Base-by-base conservation (phyloP, 1,284 basidiomycete genomes). In the Ustilago loliicola region DNA sequence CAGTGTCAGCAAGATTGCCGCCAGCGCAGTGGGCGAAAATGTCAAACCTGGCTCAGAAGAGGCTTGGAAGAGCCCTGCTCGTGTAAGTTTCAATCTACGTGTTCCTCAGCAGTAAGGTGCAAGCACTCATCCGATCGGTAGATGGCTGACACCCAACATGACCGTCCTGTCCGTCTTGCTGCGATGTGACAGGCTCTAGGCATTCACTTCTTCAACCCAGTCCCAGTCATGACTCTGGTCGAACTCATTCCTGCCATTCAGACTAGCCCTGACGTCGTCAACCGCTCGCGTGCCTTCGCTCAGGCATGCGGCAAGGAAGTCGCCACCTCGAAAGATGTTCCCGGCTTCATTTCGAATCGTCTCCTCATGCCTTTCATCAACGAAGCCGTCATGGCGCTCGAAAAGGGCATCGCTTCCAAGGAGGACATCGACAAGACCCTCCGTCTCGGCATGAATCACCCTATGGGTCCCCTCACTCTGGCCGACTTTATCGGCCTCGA, bases 371-470 rank as follows among this genome's bases (percentile, higher is more conserved):
- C 94, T 0, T 95, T 94, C 86, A 92, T 96, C 82, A 96, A 96
- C 80, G 87, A 96, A 90, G 95, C 96, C 0, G 93, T 98, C 80
- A 93, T 96, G 91, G 92, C 92, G 74, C 89, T 97, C 4, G 95
- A 97, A 87, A 93, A 94, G 91, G 95, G 95, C 7, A 91, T 93
- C 25, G 96, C 95, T 1, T 93, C 94, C 1, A 91, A 93, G 50
- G 95, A 98, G 67, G 95, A 98, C 85, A 98, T 98, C 76, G 96
- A 98, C 88, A 94, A 92, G 78, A 97, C 94, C 0, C 90, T 98
- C 63, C 92, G 92, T 82, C 89, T 97, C 19, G 96, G 96, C 54
- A 98, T 97, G 94, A 93, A 92, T 72, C 95, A 98, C 84, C 95
- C 95, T 1, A 97, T 97, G 94, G 96, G 96, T 17, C 86, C 85